Conservation (phyloP, 108 stramenopile species). For the Asterionellopsis glacialis region DNA sequence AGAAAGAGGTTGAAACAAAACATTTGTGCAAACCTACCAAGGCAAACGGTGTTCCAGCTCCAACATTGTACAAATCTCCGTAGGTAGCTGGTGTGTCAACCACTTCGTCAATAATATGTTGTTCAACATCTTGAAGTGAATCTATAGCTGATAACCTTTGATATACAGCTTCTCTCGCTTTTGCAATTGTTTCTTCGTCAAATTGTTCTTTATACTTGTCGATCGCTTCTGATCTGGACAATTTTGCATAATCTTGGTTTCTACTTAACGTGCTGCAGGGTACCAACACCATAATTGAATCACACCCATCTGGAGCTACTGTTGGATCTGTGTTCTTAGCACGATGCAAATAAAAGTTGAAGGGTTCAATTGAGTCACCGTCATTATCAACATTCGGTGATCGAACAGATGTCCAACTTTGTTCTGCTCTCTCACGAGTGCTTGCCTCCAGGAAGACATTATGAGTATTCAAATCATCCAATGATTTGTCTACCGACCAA, state of each 20-base stretch:
- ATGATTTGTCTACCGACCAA: conserved; percentile 62
- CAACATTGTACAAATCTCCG: conserved; percentile 72
- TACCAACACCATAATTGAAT: conserved; percentile 85
- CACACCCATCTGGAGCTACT: conserved; percentile 67
- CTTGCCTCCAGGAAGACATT: conserved; percentile 77
- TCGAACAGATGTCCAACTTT: conserved; percentile 63
- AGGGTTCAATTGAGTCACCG: conserved; percentile 21
- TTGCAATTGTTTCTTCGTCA: conserved; percentile 29
- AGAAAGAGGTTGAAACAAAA: not conserved
- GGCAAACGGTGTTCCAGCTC: conserved; percentile 74
- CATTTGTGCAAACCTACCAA: conserved; percentile 25
- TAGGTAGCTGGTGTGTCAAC: conserved; percentile 72
- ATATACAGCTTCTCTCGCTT: conserved; percentile 45
- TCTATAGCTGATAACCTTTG: conserved; percentile 44
- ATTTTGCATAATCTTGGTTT: conserved; percentile 24
- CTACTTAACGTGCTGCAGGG: conserved; percentile 53
- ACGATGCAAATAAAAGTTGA: conserved; percentile 92
- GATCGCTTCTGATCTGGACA: conserved; percentile 52
- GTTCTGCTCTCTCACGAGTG: conserved; percentile 35
- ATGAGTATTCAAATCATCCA: conserved; percentile 75
- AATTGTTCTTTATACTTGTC: conserved; percentile 58
- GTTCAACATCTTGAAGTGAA: conserved; percentile 34
- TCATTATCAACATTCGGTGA: conserved; percentile 5
- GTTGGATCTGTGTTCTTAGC: conserved; percentile 68
- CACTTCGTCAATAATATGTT: conserved; percentile 60